Evolutionary conservation across 78 protist species (phyloP), one percentile per base, ranked within the genome.

Genomic region (Pigoraptor vietnamica): DNA sequence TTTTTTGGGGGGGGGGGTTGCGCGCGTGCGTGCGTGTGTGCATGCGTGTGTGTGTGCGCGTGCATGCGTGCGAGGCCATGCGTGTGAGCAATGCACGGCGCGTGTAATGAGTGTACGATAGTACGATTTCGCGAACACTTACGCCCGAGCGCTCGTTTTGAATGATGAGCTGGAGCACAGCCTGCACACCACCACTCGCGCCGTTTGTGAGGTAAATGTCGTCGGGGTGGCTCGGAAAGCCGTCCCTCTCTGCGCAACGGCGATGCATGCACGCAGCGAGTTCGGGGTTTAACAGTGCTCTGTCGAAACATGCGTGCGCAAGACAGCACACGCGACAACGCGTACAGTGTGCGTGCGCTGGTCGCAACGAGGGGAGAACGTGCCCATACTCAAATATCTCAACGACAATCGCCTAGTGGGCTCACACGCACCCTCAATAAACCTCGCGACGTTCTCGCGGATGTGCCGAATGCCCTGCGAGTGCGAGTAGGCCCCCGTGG

Each of bases 171-270:
- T 92, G 33, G 33, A 97, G 37, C 21, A 95, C 37, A 1, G 56
- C 36, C 88, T 94, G 40, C 0, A 99, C 96, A 39, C 96, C 99
- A 37, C 87, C 94, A 2, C 95, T 82, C 2, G 99, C 99, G 37
- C 99, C 99, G 86, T 98, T 97, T 23, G 99, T 97, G 37, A 99
- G 94, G 95, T 97, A 99, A 39, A 99, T 96, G 93, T 93, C 83
- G 34, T 91, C 36, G 6, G 97, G 92, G 91, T 93, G 89, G 32
- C 96, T 36, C 24, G 97, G 95, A 40, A 81, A 29, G 24, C 96
- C 97, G 90, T 96, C 96, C 81, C 97, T 91, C 67, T 87, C 56
- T 23, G 37, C 87, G 32, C 1, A 0, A 79, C 83, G 14, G 10
- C 6, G n/a, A 79, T 25, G 32, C 83, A 79, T 19, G 32, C 83